Base-by-base conservation (phyloP, 768 basidiomycete genomes). In the Lentinula detonsa region DNA sequence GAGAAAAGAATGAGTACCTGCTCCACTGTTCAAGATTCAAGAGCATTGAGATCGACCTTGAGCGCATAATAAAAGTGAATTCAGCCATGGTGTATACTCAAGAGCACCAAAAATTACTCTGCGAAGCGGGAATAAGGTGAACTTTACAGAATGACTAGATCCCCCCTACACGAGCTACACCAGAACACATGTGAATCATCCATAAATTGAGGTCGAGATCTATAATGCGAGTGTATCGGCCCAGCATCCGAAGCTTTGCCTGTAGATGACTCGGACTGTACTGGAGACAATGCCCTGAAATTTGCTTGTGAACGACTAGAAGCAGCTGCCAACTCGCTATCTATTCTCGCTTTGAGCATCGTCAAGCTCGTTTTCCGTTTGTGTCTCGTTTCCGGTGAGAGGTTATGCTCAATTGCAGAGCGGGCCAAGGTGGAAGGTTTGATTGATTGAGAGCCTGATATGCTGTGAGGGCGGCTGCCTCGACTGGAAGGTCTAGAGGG, bases 331-430 rank as follows among this genome's bases (percentile, higher is more conserved):
- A 80, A 75, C 72, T 95, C 93, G 70, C 90, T 88, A 62, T 93
- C 90, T 66, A 95, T 95, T 48, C 93, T 85, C 21, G 91, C 92
- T 69, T 93, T 93, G 55, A 95, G 83, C 90, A 95, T 95, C 72
- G 87, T 85, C 65, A 95, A 73, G 73, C 90, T 91, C 66, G 92
- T 85, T 66, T 85, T 83, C 59, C 92, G 87, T 68, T 93, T 93
- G 72, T 93, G 91, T 33, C 83, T 77, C 39, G 88, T 87, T 71
- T 91, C 89, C 0, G 88, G 81, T 6, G 88, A 84, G 52, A 94
- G 78, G 55, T 80, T 82, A 33, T 85, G 81, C 62, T 92, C 90
- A 60, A 90, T 83, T 3, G 85, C 79, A 1, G 86, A 81, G 28
- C 87, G 79, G 31, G 83, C 76, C 43, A 81, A 69, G 49, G 43